phyloP scores from a whole-genome alignment of 164 flowering plant species.

The Vitis riparia region DNA sequence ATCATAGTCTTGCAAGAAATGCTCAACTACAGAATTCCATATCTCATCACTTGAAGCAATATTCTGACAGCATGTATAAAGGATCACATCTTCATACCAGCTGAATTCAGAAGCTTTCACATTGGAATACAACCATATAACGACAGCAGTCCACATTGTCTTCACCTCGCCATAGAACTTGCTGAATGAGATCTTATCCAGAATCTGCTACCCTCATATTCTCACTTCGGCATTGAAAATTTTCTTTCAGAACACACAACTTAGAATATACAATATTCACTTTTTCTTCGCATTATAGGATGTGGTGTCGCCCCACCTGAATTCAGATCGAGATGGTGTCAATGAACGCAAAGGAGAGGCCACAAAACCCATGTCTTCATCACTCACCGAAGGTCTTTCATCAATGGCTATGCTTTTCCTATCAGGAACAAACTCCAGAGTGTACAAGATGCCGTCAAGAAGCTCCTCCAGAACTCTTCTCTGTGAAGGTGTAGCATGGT shows the following conservation, averaged over 20 bases:
- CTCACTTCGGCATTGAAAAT: too few relatives aligned
- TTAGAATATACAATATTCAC: too few relatives aligned
- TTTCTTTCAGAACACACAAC: too few relatives aligned
- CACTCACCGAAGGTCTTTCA: slow-evolving; percentile 36
- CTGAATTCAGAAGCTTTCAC: slow-evolving; percentile 65
- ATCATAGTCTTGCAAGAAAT: too few relatives aligned
- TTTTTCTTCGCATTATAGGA: slow-evolving; percentile 58
- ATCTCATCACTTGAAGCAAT: slow-evolving; percentile 76
- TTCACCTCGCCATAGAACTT: too few relatives aligned
- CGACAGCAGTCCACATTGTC: too few relatives aligned
- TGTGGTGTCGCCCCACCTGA: slow-evolving; percentile 73
- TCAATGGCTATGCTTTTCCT: slow-evolving; percentile 29
- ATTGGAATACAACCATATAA: slow-evolving; percentile 14
- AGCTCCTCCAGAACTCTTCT: too few relatives aligned
- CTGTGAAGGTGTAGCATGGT: too few relatives aligned
- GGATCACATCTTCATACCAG: slow-evolving; percentile 75
- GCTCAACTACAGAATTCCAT: slow-evolving; percentile 49
- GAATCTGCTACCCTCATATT: too few relatives aligned
- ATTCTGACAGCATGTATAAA: slow-evolving; percentile 85
- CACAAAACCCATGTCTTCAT: slow-evolving; percentile 31
- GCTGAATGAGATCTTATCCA: too few relatives aligned
- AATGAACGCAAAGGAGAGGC: slow-evolving; percentile 34
- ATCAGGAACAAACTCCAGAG: neutral
- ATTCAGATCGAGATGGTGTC: slow-evolving; percentile 35
- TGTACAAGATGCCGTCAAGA: too few relatives aligned